Evolutionary conservation across 1,284 basidiomycete species (phyloP).

Genomic region (Mycena sp.): DNA sequence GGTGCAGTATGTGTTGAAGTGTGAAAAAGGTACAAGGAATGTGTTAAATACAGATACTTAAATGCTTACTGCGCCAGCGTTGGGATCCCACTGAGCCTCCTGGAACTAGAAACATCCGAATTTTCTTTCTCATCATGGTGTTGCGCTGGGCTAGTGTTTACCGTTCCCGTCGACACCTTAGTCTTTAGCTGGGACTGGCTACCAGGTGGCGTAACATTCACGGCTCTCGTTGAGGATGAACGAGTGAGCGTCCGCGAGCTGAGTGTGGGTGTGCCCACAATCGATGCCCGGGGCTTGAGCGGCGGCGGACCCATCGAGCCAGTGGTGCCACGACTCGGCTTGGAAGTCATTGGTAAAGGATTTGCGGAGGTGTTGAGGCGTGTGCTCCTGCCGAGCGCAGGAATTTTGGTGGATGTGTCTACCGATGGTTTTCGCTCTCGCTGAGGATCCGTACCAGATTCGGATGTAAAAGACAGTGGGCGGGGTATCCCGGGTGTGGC

Average conservation of each 20-base stretch:
- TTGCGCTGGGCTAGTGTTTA: constrained; percentile 45
- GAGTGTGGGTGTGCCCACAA: constrained; percentile 36
- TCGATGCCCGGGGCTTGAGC: constrained; percentile 47
- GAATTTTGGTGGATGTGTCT: constrained; percentile 37
- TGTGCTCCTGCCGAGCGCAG: constrained; percentile 57
- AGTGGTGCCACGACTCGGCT: not conserved
- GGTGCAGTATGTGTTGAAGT: too few relatives aligned
- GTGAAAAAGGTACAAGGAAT: too few relatives aligned
- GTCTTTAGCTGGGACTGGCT: constrained; percentile 25
- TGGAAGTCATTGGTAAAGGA: constrained; percentile 11
- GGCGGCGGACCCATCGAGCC: constrained; percentile 62
- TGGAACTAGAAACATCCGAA: constrained; percentile 38
- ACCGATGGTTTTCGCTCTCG: constrained; percentile 44
- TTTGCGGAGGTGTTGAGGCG: constrained; percentile 50
- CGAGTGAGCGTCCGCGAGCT: constrained; percentile 44
- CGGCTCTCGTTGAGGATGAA: constrained; percentile 40
- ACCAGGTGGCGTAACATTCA: constrained; percentile 37
- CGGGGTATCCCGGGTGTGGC: constrained; percentile 56
- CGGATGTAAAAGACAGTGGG: constrained; percentile 66
- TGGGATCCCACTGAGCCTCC: constrained; percentile 21
- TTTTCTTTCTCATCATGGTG: constrained; percentile 66
- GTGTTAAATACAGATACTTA: too few relatives aligned
- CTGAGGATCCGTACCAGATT: constrained; percentile 52
- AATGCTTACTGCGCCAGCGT: constrained; percentile 19
- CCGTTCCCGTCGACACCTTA: constrained; percentile 36